These are phyloP conservation scores for Solanum tarijense DNA, from an alignment of 257 asterid species.

Conservation along the genomic window DNA sequence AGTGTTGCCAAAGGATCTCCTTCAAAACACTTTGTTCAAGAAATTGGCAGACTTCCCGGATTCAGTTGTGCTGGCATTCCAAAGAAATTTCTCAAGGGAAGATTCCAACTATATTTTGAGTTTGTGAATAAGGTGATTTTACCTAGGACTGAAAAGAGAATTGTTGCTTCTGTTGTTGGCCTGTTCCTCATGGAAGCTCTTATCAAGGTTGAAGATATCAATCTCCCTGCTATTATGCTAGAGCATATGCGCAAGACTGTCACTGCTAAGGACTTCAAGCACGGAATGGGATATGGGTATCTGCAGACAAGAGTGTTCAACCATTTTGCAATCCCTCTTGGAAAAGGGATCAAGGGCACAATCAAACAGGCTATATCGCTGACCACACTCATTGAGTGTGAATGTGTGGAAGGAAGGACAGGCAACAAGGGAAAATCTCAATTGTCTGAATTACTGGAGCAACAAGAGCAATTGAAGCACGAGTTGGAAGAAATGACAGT, in stretches of 20 bases:
- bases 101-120: background rate
- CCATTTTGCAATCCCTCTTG: background rate
- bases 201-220: background rate
- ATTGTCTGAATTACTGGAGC: background rate
- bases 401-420: background rate
- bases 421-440: background rate
- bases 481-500: background rate
- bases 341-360: background rate
- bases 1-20: background rate
- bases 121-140: background rate
- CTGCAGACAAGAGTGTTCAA: background rate
- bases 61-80: background rate
- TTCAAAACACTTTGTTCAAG: background rate
- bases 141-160: background rate
- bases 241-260: background rate
- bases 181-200: background rate
- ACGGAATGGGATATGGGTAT: background rate
- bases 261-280: background rate
- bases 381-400: background rate
- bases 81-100: background rate
- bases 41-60: background rate
- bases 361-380: background rate
- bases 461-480: background rate
- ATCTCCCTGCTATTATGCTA: background rate
- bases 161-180: too few relatives aligned